Base-by-base conservation (phyloP, 257 asterid species). In the Solanum etuberosum region DNA sequence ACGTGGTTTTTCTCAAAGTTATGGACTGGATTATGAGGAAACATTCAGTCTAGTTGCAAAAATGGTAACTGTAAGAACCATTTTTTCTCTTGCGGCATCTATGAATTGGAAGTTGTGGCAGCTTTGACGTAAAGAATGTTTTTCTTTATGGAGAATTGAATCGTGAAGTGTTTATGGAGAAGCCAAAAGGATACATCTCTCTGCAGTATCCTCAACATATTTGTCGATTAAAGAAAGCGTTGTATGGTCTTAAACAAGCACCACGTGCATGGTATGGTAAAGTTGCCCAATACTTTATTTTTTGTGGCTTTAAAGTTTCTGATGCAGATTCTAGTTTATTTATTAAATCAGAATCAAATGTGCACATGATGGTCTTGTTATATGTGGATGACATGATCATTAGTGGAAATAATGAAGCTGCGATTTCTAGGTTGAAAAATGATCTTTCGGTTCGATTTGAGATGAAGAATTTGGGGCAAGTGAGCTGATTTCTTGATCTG, bases 391-490 rank as follows among this genome's bases (percentile, higher is more conserved):
- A 51, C 72, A 89, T 83, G 87, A 61, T 88, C 18, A 74, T 84
- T 31, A 84, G 61, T 1, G 40, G 43, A 37, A 61, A 84, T n/a
- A 23, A 73, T 73, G 82, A 88, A 77, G 86, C 31, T 42, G 37
- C 42, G 25, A 85, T 88, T 63, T 61, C 86, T 20, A 16, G 3
- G 18, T 15, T 88, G 21, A 85, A 40, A 35, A 85, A 86, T 57
- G 65, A 67, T 9, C 31, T 84, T 6, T 61, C 83, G 5, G 20
- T 34, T 42, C 42, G 73, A 5, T 90, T 88, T 87, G 84, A 80
- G 7, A 90, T 88, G 90, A 88, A 90, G 32, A 87, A 42, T 23
- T 48, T 88, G 15, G 86, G 85, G 0, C 71, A 87, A 27, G 13
- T 85, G 70, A 38, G 84, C 1, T 85, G 29, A 31, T 85, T 87